Percentiles rank a stretch among this genome's conserved stretches.
Evolutionary conservation across 2,329 filamentous ascomycete species (phyloP).

Genomic region (Cercospora brassicicola): DNA sequence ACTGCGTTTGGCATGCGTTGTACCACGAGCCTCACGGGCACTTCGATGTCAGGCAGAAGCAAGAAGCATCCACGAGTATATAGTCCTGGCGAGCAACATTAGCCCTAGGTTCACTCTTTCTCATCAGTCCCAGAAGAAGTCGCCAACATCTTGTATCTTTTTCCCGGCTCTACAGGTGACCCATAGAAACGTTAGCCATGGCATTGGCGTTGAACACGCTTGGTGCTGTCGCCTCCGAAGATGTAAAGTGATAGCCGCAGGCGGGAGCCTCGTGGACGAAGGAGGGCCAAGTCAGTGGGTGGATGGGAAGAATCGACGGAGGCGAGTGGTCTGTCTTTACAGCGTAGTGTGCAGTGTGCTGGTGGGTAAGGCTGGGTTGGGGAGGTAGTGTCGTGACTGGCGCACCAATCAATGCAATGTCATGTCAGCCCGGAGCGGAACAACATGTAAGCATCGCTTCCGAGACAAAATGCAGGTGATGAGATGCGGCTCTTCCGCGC

Average conservation of each 20-base stretch:
- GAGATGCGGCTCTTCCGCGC: conserved; percentile 3
- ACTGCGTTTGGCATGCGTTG: too few species aligned
- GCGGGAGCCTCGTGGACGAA: neutral
- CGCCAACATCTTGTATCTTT: too few species aligned
- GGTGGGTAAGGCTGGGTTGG: neutral
- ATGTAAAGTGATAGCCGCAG: neutral
- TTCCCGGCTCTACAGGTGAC: too few species aligned
- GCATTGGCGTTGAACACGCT: too few species aligned
- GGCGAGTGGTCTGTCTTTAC: neutral
- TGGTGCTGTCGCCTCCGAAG: too few species aligned
- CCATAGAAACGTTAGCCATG: too few species aligned
- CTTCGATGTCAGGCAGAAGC: too few species aligned
- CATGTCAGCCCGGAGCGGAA: neutral
- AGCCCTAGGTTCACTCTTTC: too few species aligned
- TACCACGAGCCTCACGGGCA: too few species aligned
- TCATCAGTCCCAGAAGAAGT: too few species aligned
- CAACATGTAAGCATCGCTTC: neutral
- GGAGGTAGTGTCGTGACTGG: neutral
- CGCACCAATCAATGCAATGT: neutral
- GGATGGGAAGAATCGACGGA: neutral
- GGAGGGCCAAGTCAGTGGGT: neutral
- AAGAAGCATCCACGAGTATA: too few species aligned
- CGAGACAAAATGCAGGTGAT: conserved; percentile 5
- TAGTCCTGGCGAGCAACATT: too few species aligned
- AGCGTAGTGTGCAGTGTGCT: neutral